Evolutionary conservation across 352 stramenopile genomes (phyloP).

Genomic region (Pythium chondricola): DNA sequence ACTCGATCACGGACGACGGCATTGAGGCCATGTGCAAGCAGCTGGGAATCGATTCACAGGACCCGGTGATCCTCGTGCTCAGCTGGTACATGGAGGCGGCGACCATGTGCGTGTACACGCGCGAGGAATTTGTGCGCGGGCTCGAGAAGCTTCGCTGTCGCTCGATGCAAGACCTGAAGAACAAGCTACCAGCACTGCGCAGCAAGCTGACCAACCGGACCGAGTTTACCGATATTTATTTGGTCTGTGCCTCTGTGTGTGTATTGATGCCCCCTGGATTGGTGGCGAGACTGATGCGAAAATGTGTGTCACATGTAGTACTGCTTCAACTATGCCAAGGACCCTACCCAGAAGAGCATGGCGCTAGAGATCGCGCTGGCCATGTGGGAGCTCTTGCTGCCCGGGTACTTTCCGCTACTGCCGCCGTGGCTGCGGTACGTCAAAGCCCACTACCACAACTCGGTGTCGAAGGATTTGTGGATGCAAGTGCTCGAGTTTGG

Average conservation of each 20-base stretch:
- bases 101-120: slow-evolving; percentile 75
- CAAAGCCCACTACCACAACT: slow-evolving; percentile 56
- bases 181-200: slow-evolving; percentile 44
- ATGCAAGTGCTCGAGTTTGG: slow-evolving; percentile 83
- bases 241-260: slow-evolving; percentile 24
- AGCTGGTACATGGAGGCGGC: slow-evolving; percentile 75
- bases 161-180: slow-evolving; percentile 46
- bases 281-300: too few relatives aligned
- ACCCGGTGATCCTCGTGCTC: slow-evolving; percentile 74
- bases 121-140: slow-evolving; percentile 60
- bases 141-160: slow-evolving; percentile 64
- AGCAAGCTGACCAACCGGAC: slow-evolving; percentile 34
- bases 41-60: slow-evolving; percentile 65
- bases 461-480: slow-evolving; percentile 82
- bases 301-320: slow-evolving; percentile 43
- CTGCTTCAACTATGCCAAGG: slow-evolving; percentile 79
- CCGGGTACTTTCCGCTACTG: slow-evolving; percentile 51
- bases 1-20: slow-evolving; percentile 74
- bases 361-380: slow-evolving; percentile 58
- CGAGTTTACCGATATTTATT: slow-evolving; percentile 80
- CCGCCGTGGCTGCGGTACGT: slow-evolving; percentile 70
- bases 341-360: slow-evolving; percentile 78
- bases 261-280: not conserved
- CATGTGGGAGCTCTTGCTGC: slow-evolving; percentile 72
- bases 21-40: slow-evolving; percentile 70